Evolutionary conservation across 495 filamentous ascomycete genomes (phyloP).

Genomic region (Parmelia sp.): DNA sequence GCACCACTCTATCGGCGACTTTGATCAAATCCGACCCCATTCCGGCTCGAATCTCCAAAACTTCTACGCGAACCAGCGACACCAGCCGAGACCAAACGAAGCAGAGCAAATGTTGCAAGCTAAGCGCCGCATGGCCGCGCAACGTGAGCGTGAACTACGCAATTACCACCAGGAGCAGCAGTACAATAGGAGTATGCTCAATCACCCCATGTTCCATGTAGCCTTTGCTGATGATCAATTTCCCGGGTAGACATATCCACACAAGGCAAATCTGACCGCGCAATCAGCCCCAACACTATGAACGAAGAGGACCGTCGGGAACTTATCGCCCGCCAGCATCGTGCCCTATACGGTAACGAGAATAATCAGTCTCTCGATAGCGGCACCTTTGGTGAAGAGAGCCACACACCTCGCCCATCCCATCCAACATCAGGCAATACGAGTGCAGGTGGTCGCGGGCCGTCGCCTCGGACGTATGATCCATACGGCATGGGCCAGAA

Average conservation of each 20-base stretch:
- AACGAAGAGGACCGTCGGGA: constrained; percentile 95
- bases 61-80: constrained; percentile 90
- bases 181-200: constrained; percentile 92
- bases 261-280: constrained; percentile 77
- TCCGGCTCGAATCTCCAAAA: constrained; percentile 78
- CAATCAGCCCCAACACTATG: constrained; percentile 84
- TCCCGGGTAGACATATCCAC: constrained; percentile 75
- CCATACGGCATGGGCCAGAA: constrained; percentile 49
- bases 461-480: constrained; percentile 60
- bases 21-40: constrained; percentile 66
- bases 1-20: constrained; percentile 81
- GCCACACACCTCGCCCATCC: constrained; percentile 49
- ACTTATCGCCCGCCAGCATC: constrained; percentile 90
- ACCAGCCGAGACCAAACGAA: constrained; percentile 86
- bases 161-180: constrained; percentile 99
- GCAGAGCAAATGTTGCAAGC: constrained; percentile 98
- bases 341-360: constrained; percentile 79
- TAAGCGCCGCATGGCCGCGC: constrained; percentile 96
- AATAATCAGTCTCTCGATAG: constrained; percentile 54
- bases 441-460: constrained; percentile 42
- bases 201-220: constrained; percentile 30
- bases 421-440: constrained; percentile 52
- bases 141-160: constrained; percentile 96
- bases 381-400: constrained; percentile 58
- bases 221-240: constrained; percentile 39